These are phyloP conservation scores for Aureobasidium sp. DNA, from an alignment of 2,329 filamentous ascomycete species.

Conservation along the genomic window DNA sequence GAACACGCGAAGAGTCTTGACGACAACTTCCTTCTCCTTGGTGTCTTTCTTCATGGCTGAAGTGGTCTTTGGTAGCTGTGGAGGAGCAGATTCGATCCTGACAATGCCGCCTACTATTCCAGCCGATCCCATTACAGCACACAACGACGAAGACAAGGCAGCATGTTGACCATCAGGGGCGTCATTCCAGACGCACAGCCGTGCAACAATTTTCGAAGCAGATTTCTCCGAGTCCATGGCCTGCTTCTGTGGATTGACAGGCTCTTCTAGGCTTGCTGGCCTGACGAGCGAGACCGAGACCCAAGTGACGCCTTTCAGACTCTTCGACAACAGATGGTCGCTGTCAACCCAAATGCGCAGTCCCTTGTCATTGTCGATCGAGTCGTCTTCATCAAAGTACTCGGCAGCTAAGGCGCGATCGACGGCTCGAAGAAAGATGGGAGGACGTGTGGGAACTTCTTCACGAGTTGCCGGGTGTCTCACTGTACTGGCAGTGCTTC, in stretches of 20 bases:
- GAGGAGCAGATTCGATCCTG: constrained; percentile 75
- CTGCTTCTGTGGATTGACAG: constrained; percentile 65
- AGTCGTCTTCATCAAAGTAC: constrained; percentile 58
- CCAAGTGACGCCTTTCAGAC: constrained; percentile 69
- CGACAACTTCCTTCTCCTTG: constrained; percentile 36
- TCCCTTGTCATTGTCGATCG: constrained; percentile 47
- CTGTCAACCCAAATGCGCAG: constrained; percentile 80
- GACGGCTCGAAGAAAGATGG: constrained; percentile 73
- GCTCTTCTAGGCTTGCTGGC: constrained; percentile 67
- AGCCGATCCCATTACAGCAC: constrained; percentile 61
- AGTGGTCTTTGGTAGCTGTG: constrained; percentile 59
- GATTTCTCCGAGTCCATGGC: constrained; percentile 51
- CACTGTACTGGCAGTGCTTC: constrained; percentile 66
- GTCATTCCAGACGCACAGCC: constrained; percentile 72
- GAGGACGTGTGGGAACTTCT: constrained; percentile 57
- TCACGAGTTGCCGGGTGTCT: constrained; percentile 51
- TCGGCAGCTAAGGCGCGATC: constrained; percentile 63
- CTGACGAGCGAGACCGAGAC: constrained; percentile 80
- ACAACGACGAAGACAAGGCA: constrained; percentile 72
- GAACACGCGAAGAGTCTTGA: constrained; percentile 67
- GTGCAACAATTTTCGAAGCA: constrained; percentile 66
- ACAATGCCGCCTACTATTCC: constrained; percentile 79
- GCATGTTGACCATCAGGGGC: constrained; percentile 74
- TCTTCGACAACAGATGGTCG: constrained; percentile 64
- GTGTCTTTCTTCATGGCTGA: constrained; percentile 35